These are phyloP conservation scores for Paramecium sexaurelia DNA, from an alignment of 73 alveolate species.

Conservation along the genomic window DNA sequence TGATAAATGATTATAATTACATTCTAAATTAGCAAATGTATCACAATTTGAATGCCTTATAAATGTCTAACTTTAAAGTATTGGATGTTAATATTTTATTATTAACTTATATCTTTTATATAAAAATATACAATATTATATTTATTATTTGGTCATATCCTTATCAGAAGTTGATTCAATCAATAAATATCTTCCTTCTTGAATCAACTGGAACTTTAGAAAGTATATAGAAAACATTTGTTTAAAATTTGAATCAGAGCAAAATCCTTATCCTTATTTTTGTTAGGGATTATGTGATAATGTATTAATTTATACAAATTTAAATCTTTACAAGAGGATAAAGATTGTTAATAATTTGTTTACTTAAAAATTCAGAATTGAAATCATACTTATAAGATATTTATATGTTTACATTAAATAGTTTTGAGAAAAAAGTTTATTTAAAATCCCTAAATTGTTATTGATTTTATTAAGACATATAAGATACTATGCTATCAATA, in stretches of 20 bases:
- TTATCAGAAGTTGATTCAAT: not conserved
- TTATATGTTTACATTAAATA: not conserved
- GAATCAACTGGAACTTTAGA: not conserved
- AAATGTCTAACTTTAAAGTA: no score
- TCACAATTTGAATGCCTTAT: no score
- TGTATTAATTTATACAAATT: not conserved
- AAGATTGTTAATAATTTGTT: not conserved
- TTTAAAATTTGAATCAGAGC: not conserved
- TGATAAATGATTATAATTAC: constrained; percentile 29
- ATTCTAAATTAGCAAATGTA: not conserved
- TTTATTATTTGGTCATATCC: not conserved
- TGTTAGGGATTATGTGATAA: constrained; percentile 20
- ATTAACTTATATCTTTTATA: no score
- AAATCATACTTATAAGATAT: not conserved
- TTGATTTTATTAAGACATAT: not conserved
- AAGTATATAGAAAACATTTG: not conserved
- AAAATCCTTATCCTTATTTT: not conserved
- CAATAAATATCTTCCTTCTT: not conserved
- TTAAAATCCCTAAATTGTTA: not conserved
- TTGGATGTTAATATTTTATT: no score
- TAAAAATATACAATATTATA: no score
- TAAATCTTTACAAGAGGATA: not conserved
- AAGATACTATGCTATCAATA: not conserved
- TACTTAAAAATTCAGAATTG: not conserved
- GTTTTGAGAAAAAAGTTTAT: not conserved